Conservation (phyloP, 106 monocot genomes). For the Allium sativum region DNA sequence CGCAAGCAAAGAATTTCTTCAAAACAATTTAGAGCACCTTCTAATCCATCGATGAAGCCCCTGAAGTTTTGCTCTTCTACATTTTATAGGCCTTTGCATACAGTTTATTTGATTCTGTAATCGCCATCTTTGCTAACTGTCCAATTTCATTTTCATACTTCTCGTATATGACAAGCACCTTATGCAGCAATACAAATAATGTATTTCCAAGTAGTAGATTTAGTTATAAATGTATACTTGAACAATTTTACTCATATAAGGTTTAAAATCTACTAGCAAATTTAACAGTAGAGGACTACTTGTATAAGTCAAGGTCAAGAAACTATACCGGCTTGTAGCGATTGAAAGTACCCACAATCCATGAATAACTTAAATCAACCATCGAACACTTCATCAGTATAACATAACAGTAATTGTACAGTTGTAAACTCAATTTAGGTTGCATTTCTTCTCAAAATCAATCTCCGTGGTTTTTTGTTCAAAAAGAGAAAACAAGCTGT, state of each 20-base stretch:
- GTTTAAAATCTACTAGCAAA: not conserved
- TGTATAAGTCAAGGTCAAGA: conserved; percentile 37
- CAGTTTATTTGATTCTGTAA: conserved; percentile 12
- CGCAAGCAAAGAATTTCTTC: no score
- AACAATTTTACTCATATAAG: not conserved
- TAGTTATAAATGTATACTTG: not conserved
- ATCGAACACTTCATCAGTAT: no score
- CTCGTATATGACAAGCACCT: conserved; percentile 13
- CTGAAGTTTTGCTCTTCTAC: conserved; percentile 9
- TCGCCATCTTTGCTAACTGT: conserved; percentile 12
- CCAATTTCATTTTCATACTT: conserved; percentile 15
- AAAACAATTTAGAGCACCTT: not conserved
- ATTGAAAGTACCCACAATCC: conserved; percentile 41
- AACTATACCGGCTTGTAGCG: conserved; percentile 30
- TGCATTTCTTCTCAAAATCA: no score
- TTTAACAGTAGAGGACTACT: conserved; percentile 9
- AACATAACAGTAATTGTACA: not conserved
- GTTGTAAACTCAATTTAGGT: no score
- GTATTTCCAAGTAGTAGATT: not conserved
- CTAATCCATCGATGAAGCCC: conserved; percentile 9
- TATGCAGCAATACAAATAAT: conserved; percentile 17
- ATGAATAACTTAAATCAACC: conserved; percentile 22
- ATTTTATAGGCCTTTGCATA: conserved; percentile 5
- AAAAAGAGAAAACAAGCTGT: no score
- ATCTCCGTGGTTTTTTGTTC: no score